A percentile compares a stretch with the other conserved stretches of the same genome.
phyloP scores from a whole-genome alignment of 139 green algal species.

The Chlorella ohadii region DNA sequence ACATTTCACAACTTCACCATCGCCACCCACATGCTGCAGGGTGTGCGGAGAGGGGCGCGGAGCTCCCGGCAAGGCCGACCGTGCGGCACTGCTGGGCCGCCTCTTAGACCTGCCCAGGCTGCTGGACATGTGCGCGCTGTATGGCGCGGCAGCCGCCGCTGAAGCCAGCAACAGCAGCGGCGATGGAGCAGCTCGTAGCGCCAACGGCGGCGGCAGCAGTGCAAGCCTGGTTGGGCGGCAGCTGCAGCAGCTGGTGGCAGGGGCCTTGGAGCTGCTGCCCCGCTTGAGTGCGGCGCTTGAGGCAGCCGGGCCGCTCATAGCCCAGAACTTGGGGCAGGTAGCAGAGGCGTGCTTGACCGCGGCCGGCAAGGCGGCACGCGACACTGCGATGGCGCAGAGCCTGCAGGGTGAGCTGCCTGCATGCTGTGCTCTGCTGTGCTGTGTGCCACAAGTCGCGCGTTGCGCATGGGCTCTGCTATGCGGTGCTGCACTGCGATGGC shows the following conservation, averaged over 20 bases:
- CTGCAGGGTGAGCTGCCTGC: conserved; percentile 28
- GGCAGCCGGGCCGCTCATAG: conserved; percentile 40
- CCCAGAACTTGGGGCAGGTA: conserved; percentile 68
- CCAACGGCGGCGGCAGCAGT: not conserved
- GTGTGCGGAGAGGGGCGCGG: conserved; percentile 20
- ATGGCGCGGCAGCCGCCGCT: not conserved
- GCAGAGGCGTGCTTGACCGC: conserved; percentile 25
- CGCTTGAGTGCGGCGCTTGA: conserved; percentile 56
- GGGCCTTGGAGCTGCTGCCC: conserved; percentile 67
- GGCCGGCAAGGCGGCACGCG: not conserved
- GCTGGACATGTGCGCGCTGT: conserved; percentile 32
- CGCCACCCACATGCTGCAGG: not conserved
- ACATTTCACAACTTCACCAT: no score
- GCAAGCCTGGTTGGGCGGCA: not conserved
- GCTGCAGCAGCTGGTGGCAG: not conserved
- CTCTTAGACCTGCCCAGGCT: conserved; percentile 29
- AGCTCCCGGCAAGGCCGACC: conserved; percentile 12
- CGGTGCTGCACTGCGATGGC: no score
- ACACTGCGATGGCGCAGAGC: conserved; percentile 26
- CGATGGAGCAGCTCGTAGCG: no score
- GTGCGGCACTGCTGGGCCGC: conserved; percentile 12
- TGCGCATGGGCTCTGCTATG: no score
- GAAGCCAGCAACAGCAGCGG: not conserved
- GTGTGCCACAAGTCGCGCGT: no score
- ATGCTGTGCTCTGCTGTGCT: not conserved